A percentile compares a stretch with the other conserved stretches of the same genome.
phyloP scores from a whole-genome alignment of 169 alveolate species.

The Perkinsus chesapeaki region DNA sequence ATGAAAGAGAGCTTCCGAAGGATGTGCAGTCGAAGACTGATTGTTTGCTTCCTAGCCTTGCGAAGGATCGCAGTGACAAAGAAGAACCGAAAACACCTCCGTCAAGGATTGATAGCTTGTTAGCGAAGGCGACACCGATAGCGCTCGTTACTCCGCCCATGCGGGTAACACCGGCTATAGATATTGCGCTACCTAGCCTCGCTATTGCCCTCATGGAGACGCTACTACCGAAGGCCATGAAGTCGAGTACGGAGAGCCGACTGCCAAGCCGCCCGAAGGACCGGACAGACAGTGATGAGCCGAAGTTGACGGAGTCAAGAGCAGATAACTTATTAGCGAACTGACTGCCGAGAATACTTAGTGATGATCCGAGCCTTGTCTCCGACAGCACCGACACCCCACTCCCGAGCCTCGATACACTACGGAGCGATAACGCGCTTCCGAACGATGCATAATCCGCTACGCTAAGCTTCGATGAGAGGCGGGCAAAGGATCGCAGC shows the following conservation, averaged over 20 bases:
- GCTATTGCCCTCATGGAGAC: neutral
- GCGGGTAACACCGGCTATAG: no score
- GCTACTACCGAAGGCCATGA: neutral
- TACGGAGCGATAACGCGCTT: conserved; percentile 2
- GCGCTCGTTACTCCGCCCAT: no score
- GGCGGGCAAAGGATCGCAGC: conserved; percentile 23
- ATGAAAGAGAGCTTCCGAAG: neutral
- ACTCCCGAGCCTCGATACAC: conserved; percentile 12
- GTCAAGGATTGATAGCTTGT: neutral
- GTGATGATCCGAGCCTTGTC: no score
- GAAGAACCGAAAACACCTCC: neutral
- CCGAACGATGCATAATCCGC: conserved; percentile 14
- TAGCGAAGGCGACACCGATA: neutral
- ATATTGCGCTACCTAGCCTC: neutral
- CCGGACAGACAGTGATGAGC: neutral
- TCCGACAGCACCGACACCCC: neutral
- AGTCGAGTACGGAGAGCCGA: neutral
- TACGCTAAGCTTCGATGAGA: neutral
- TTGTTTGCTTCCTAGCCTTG: neutral
- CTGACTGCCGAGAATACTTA: no score
- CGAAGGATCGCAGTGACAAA: neutral
- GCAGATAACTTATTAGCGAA: no score
- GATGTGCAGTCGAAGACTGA: neutral
- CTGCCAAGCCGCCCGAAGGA: neutral
- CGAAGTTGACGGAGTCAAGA: conserved; percentile 12